phyloP scores from a whole-genome alignment of 768 basidiomycete species.

The Phaffia tasmanica region DNA sequence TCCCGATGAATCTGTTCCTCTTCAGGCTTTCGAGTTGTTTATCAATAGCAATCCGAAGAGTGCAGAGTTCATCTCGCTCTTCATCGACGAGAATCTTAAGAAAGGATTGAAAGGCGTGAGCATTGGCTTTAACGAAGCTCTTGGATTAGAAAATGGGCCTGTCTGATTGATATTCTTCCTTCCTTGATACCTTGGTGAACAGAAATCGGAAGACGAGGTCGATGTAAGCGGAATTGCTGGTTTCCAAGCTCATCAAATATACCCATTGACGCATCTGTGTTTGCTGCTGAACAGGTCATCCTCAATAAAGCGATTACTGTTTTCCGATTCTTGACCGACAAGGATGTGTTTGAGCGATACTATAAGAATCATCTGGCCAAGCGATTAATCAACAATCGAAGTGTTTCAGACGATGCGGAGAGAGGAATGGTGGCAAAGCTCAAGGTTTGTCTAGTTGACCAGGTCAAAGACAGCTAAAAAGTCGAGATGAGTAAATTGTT shows the following conservation, averaged over 20 bases:
- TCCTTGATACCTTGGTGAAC: slow-evolving; percentile 5
- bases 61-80: slow-evolving; percentile 89
- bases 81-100: slow-evolving; percentile 90
- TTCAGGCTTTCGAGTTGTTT: slow-evolving; percentile 81
- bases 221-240: slow-evolving; percentile 41
- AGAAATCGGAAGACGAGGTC: slow-evolving; percentile 94
- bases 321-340: slow-evolving; percentile 86
- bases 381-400: slow-evolving; percentile 71
- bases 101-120: slow-evolving; percentile 87
- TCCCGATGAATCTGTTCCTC: background rate
- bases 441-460: slow-evolving; percentile 47
- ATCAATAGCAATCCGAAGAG: slow-evolving; percentile 77
- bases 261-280: background rate
- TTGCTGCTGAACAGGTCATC: slow-evolving; percentile 38
- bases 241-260: background rate
- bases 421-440: slow-evolving; percentile 93
- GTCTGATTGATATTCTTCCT: background rate
- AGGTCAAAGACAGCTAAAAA: no score
- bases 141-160: background rate
- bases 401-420: slow-evolving; percentile 94
- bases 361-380: slow-evolving; percentile 94
- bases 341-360: slow-evolving; percentile 95
- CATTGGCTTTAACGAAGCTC: slow-evolving; percentile 14
- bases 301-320: slow-evolving; percentile 93
- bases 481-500: background rate